Base-by-base conservation (phyloP, 179 eudicot species). In the Sideroxylon spinosum region DNA sequence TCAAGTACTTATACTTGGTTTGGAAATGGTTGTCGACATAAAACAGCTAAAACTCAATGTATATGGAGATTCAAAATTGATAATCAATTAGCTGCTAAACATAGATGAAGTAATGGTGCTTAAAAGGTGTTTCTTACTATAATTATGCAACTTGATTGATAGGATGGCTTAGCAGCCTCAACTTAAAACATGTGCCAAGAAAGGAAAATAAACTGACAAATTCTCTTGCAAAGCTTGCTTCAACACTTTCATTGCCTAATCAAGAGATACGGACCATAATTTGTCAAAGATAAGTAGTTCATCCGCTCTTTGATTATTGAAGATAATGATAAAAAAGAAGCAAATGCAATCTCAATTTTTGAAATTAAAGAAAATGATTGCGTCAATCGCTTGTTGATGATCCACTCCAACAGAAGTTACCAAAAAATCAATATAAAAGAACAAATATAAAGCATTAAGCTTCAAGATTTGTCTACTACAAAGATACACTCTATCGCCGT, bases 41-140 rank as follows among this genome's bases (percentile, higher is more conserved):
- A 50, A 50, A 8, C 10, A 50, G 13, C 76, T 1, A 11, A 11
- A 2, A 4, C 59, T 66, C 5, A 19, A 79, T 0, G 55, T 79
- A 0, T 79, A 74, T 37, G 71, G 73, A 20, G 79, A 82, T 8
- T 82, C 79, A 0, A 22, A 68, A n/a, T 32, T 82, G 57, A 56
- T 56, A 13, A 56, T 56, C 16, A 56, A 56, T 56, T 2, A 56
- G 3, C 61, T 56, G 14, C 61, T 10, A 48, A 78, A 55, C 29
- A 67, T 0, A 0, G 75, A 68, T 14, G 68, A 82, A 17, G 76
- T 74, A 12, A 68, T 46, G n/a, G 78, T n/a, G 20, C 23, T 28
- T 14, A 32, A 71, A 8, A 8, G 50, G 50, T 2, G n/a, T 71
- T 4, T 37, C 16, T 20, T 71, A 49, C 28, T 50, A 20, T 7